phyloP scores from a whole-genome alignment of 306 rosid species.

The Chamaecrista fasciculata region DNA sequence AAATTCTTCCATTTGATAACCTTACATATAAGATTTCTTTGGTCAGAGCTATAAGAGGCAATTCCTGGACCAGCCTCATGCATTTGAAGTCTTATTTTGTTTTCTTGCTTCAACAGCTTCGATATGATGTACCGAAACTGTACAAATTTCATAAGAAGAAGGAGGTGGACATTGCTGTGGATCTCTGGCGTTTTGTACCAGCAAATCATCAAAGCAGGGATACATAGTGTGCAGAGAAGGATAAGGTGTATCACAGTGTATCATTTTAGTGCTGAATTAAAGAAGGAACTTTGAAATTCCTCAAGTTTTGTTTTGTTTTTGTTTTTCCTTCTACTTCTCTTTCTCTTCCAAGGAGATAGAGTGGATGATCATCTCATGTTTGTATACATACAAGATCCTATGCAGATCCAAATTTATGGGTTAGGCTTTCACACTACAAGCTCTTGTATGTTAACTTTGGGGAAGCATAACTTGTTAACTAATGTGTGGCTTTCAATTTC shows the following conservation, averaged over 20 bases:
- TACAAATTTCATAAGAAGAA: constrained; percentile 94
- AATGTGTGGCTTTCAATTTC: no score
- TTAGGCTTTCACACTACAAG: background rate
- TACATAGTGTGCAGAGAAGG: constrained; percentile 28
- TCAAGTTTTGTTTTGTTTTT: no score
- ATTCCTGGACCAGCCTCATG: constrained; percentile 2
- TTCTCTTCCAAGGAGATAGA: background rate
- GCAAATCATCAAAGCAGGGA: constrained; percentile 34
- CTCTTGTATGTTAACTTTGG: constrained; percentile 12
- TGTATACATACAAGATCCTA: background rate
- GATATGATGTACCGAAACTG: constrained; percentile 61
- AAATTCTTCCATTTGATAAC: background rate
- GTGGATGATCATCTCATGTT: background rate
- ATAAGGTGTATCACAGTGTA: constrained; percentile 7
- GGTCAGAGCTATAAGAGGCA: background rate
- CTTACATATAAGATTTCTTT: background rate
- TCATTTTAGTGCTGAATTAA: constrained; percentile 13
- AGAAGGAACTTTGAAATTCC: background rate
- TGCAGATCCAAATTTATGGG: background rate
- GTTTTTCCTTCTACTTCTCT: background rate
- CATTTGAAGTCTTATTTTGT: background rate
- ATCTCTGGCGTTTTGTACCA: constrained; percentile 91
- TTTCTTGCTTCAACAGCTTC: constrained; percentile 58
- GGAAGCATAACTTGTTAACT: no score
- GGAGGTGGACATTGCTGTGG: constrained; percentile 82